Percentiles rank a stretch among this genome's conserved stretches.
phyloP scores from a whole-genome alignment of 306 rosid genomes.

The Citrullus mucosospermus region DNA sequence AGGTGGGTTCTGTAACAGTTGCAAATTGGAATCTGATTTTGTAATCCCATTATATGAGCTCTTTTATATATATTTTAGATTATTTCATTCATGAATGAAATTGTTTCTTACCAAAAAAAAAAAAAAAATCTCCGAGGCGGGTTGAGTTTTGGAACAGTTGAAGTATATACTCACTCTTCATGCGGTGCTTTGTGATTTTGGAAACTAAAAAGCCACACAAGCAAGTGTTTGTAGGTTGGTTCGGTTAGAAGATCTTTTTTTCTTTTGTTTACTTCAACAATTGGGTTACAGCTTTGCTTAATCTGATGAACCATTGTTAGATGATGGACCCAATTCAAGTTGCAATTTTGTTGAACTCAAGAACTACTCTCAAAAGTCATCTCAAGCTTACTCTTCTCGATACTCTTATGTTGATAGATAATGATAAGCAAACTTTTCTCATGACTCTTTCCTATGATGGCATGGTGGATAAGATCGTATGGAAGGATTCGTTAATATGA shows the following conservation, averaged over 20 bases:
- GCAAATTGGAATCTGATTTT: no score
- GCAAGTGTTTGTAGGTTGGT: not conserved
- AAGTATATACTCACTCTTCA: not conserved
- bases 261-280: not conserved
- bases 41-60: no score
- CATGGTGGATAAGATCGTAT: not conserved
- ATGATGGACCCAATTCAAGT: not conserved
- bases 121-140: no score
- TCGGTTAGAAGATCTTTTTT: not conserved
- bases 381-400: not conserved
- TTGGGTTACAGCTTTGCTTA: not conserved
- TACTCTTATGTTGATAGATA: not conserved
- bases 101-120: no score
- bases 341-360: not conserved
- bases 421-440: not conserved
- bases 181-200: not conserved
- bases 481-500: not conserved
- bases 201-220: not conserved
- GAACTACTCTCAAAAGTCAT: not conserved
- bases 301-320: not conserved
- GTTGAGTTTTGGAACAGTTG: not conserved
- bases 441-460: not conserved
- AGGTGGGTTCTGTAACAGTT: no score
- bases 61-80: no score
- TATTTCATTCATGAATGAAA: no score